phyloP scores from a whole-genome alignment of 2,329 filamentous ascomycete species.

The Aspergillus fischeri region DNA sequence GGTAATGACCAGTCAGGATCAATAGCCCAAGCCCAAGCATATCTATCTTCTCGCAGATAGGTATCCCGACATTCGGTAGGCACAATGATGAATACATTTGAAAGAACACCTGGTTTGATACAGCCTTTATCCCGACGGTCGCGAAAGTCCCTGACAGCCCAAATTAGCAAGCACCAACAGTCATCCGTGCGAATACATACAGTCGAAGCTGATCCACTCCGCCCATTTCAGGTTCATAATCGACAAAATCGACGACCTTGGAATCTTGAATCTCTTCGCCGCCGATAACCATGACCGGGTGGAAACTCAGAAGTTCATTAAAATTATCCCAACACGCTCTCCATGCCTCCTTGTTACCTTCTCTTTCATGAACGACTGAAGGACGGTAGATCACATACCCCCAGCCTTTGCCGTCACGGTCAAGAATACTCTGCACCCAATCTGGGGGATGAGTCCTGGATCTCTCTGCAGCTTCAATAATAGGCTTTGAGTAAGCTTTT shows the following conservation, averaged over 20 bases:
- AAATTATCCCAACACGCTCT: not conserved
- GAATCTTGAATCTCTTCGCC: not conserved
- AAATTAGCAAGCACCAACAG: too few relatives aligned
- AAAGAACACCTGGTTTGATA: slow-evolving; percentile 3
- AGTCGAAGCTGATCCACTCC: not conserved
- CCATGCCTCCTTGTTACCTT: not conserved
- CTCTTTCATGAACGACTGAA: not conserved
- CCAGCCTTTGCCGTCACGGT: slow-evolving; percentile 1
- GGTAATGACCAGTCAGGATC: slow-evolving; percentile 10
- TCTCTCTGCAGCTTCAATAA: not conserved
- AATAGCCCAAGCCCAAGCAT: slow-evolving; percentile 7
- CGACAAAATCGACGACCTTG: not conserved
- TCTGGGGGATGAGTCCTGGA: not conserved
- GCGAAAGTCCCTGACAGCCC: slow-evolving; percentile 1
- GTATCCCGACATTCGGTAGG: slow-evolving; percentile 1
- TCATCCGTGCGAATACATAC: not conserved
- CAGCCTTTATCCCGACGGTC: slow-evolving; percentile 2
- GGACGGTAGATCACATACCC: slow-evolving; percentile 4
- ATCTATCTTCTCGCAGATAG: not conserved
- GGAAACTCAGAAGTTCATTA: not conserved
- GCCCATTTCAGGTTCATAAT: not conserved
- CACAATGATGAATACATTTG: slow-evolving; percentile 7
- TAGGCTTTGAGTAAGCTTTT: not conserved
- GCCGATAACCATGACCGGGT: not conserved
- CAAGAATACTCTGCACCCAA: slow-evolving; percentile 4